Base-by-base conservation (phyloP, 257 asterid genomes). In the Solanum stenotomum region DNA sequence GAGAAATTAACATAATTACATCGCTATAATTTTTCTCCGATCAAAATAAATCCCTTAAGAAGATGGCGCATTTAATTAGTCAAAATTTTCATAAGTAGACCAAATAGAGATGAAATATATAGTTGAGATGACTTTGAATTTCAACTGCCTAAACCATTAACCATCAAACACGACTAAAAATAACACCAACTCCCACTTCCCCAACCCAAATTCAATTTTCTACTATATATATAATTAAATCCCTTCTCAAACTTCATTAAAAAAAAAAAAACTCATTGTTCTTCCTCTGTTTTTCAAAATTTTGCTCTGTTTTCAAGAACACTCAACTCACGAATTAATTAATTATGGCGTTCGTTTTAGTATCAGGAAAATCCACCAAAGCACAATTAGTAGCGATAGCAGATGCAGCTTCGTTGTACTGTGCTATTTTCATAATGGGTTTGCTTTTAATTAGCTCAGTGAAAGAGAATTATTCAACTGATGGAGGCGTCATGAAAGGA, bases 361-460 rank as follows among this genome's bases (percentile, higher is more conserved):
- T 40, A 40, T 61, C 63, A 63, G 33, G 67, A 63, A 83, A 79
- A 29, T 65, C 89, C 27, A 56, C 31, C 8, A 49, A 56, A 88
- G 9, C 84, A 56, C 40, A 12, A 61, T 23, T 87, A 67, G 89
- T 87, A 42, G 91, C 87, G 9, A 85, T 76, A 88, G 89, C 89
- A 34, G 92, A 90, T 18, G 90, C 90, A 35, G 76, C 87, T 22
- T 89, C 90, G 2, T 90, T 92, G 92, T 91, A 92, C 90, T 91
- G 88, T 85, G 90, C 87, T 87, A 61, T 90, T 70, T 87, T 89
- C 20, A 81, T 90, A 71, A 25, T 92, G 63, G 88, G 77, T 83
- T 59, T 90, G 31, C 78, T 92, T 61, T 90, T 92, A 3, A 10
- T 90, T 12, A 85, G 90, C 7, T 89, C 88, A 5, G 77, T 71